These are phyloP conservation scores for Antrodiella citrinella DNA, from an alignment of 768 basidiomycete species.

Conservation along the genomic window DNA sequence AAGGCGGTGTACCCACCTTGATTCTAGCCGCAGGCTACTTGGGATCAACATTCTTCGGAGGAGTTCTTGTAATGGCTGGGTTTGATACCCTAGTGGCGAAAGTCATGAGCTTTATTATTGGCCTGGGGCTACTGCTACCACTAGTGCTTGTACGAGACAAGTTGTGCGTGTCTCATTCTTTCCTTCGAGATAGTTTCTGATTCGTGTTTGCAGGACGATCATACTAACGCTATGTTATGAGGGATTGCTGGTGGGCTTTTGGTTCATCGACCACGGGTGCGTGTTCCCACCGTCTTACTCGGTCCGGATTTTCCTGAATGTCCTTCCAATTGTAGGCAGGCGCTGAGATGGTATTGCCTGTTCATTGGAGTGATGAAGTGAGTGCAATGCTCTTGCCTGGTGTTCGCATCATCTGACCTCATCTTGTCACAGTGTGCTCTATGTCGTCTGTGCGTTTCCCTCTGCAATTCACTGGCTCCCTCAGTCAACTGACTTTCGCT, in stretches of 20 bases:
- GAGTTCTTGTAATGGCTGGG: constrained; percentile 73
- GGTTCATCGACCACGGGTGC: constrained; percentile 91
- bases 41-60: constrained; percentile 76
- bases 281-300: constrained; percentile 21
- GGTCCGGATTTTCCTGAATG: neutral
- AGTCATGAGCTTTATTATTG: constrained; percentile 86
- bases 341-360: constrained; percentile 77
- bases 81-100: constrained; percentile 90
- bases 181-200: neutral
- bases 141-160: constrained; percentile 84
- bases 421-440: constrained; percentile 51
- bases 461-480: no score
- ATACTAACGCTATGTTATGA: constrained; percentile 76
- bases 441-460: constrained; percentile 82
- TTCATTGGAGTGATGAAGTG: constrained; percentile 85
- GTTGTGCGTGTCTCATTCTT: constrained; percentile 45
- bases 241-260: constrained; percentile 82
- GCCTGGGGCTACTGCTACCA: constrained; percentile 78
- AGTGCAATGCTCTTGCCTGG: constrained; percentile 22
- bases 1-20: constrained; percentile 64
- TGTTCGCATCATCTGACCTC: constrained; percentile 2
- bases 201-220: constrained; percentile 56
- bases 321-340: constrained; percentile 39
- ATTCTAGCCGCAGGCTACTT: constrained; percentile 77
- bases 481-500: constrained; percentile 2